phyloP scores from a whole-genome alignment of 805 yeast genomes.

The Lipomyces mesembrius region DNA sequence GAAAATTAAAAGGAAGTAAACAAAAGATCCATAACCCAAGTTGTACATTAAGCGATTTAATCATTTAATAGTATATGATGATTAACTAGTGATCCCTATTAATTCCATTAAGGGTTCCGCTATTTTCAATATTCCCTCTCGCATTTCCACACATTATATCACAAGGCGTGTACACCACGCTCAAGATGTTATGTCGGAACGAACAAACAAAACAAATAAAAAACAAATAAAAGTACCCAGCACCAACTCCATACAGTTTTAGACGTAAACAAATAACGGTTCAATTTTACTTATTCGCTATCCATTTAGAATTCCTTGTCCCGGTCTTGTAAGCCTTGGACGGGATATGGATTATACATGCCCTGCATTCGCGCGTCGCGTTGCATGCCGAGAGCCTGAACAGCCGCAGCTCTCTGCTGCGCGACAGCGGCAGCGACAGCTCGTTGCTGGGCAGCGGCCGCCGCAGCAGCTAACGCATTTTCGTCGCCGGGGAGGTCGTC shows the following conservation, averaged over 20 bases:
- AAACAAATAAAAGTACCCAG: background rate
- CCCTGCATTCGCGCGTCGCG: constrained; percentile 24
- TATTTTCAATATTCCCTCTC: constrained; percentile 1
- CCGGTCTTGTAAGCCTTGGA: constrained; percentile 32
- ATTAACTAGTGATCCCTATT: background rate
- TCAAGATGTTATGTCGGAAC: background rate
- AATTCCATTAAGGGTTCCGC: background rate
- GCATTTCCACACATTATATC: background rate
- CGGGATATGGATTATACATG: constrained; percentile 33
- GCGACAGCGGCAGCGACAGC: constrained; percentile 28
- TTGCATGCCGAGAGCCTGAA: constrained; percentile 24
- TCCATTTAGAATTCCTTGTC: constrained; percentile 29
- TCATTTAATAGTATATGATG: background rate
- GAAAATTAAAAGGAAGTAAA: too few species aligned
- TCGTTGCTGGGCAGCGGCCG: constrained; percentile 27
- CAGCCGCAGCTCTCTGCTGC: constrained; percentile 24
- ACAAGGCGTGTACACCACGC: background rate
- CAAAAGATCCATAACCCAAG: background rate
- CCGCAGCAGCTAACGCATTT: constrained; percentile 18
- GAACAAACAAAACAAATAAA: constrained; percentile 1
- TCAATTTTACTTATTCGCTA: background rate
- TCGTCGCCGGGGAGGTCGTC: constrained; percentile 28
- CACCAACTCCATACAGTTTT: constrained; percentile 5
- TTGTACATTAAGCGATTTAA: background rate
- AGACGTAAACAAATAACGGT: background rate